phyloP scores from a whole-genome alignment of 345 rosid genomes.

The Aegle marmelos region DNA sequence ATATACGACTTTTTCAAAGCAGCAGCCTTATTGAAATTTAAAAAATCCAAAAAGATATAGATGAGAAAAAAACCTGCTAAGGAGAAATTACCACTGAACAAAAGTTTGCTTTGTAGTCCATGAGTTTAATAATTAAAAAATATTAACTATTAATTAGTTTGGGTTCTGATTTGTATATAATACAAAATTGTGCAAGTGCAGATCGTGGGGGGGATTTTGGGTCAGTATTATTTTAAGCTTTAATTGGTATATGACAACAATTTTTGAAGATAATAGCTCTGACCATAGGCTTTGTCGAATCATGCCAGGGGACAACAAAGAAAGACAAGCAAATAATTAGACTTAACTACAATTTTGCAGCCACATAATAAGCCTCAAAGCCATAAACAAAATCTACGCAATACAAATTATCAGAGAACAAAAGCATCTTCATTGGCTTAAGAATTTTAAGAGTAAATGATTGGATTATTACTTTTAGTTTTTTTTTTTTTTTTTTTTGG shows the following conservation, averaged over 20 bases:
- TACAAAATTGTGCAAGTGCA: slow-evolving; percentile 9
- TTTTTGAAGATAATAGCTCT: slow-evolving; percentile 71
- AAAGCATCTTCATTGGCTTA: neutral
- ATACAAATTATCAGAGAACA: neutral
- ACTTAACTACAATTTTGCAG: neutral
- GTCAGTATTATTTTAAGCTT: neutral
- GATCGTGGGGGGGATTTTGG: neutral
- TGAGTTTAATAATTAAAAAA: neutral
- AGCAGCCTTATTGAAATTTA: neutral
- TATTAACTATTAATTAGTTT: neutral
- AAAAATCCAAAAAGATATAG: neutral
- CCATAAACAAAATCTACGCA: neutral
- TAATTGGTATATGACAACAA: slow-evolving; percentile 18
- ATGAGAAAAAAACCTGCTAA: neutral
- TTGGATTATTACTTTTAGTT: neutral
- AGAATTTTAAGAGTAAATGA: neutral
- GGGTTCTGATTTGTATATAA: neutral
- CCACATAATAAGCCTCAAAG: neutral
- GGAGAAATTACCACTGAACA: neutral
- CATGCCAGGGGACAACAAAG: slow-evolving; percentile 42
- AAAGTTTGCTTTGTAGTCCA: neutral
- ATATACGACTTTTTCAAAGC: neutral
- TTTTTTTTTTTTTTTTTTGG: no score
- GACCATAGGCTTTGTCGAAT: slow-evolving; percentile 76
- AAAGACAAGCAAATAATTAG: slow-evolving; percentile 9